Evolutionary conservation across 768 basidiomycete genomes (phyloP).

Genomic region (Phlebiopsis gigantea): DNA sequence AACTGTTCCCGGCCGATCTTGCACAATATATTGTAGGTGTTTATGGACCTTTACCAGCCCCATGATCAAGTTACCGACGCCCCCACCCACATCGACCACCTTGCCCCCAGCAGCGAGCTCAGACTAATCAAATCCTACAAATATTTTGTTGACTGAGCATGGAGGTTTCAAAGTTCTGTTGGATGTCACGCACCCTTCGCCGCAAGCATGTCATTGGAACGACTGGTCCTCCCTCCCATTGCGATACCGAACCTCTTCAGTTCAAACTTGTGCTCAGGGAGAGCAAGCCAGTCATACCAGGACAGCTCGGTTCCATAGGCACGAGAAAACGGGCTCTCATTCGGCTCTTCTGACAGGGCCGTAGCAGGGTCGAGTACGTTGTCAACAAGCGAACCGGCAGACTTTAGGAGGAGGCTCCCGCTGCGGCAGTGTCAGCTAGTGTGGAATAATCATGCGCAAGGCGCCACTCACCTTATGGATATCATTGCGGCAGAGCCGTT

Average conservation of each 20-base stretch:
- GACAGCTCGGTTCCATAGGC: constrained; percentile 12
- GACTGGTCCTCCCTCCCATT: constrained; percentile 1
- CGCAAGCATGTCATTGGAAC: neutral
- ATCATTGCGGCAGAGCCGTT: constrained; percentile 1
- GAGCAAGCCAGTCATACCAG: constrained; percentile 8
- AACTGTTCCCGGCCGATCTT: constrained; percentile 25
- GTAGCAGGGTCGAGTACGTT: constrained; percentile 19
- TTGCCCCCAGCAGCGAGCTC: constrained; percentile 15
- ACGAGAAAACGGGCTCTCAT: constrained; percentile 10
- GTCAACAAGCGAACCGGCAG: constrained; percentile 15
- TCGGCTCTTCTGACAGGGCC: constrained; percentile 14
- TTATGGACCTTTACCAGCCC: constrained; percentile 18
- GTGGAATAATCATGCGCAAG: neutral
- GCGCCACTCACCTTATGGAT: neutral
- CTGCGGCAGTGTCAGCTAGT: neutral
- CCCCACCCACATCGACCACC: constrained; percentile 31
- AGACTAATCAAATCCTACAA: constrained; percentile 26
- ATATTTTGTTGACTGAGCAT: neutral
- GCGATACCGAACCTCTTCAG: constrained; percentile 3
- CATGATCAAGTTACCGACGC: constrained; percentile 23
- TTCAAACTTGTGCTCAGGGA: constrained; percentile 10
- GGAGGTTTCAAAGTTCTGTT: neutral
- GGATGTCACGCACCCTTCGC: neutral
- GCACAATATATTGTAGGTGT: constrained; percentile 24
- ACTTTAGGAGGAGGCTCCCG: neutral